A percentile compares a stretch with the other conserved stretches of the same genome.
These are phyloP conservation scores for Macadamia integrifolia DNA, from an alignment of 164 flowering plant species.

Conservation along the genomic window DNA sequence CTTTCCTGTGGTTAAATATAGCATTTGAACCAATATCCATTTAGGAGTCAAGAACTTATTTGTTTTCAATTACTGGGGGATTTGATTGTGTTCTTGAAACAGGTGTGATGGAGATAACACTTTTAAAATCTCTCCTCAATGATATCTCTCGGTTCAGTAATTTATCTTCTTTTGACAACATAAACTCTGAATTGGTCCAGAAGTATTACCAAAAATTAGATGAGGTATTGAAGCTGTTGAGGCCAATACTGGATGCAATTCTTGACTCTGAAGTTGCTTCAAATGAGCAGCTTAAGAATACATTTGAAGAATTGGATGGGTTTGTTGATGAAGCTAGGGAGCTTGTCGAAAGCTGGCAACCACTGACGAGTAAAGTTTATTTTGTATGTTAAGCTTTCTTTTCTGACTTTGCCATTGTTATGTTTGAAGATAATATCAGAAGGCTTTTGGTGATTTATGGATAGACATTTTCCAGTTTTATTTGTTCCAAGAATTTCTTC, in stretches of 20 bases:
- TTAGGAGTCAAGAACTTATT: neutral
- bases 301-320: conserved; percentile 47
- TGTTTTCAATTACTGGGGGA: neutral
- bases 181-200: conserved; percentile 44
- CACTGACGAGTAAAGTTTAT: conserved; percentile 68
- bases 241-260: conserved; percentile 57
- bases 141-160: conserved; percentile 43
- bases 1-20: neutral
- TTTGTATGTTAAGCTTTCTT: conserved; percentile 49
- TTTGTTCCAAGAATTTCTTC: neutral
- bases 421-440: neutral
- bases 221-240: conserved; percentile 59
- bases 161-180: conserved; percentile 40
- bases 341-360: conserved; percentile 60
- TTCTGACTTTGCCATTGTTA: neutral
- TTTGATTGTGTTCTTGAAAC: conserved; percentile 10
- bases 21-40: neutral
- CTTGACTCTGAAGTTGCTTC: conserved; percentile 47
- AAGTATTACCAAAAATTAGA: conserved; percentile 56
- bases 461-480: neutral
- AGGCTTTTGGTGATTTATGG: neutral
- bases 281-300: conserved; percentile 43
- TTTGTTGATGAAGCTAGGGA: conserved; percentile 54
- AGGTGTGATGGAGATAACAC: conserved; percentile 80
- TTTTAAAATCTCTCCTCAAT: conserved; percentile 56